Base-by-base conservation (phyloP, 2,329 filamentous ascomycete species). In the Fusarium siculi region DNA sequence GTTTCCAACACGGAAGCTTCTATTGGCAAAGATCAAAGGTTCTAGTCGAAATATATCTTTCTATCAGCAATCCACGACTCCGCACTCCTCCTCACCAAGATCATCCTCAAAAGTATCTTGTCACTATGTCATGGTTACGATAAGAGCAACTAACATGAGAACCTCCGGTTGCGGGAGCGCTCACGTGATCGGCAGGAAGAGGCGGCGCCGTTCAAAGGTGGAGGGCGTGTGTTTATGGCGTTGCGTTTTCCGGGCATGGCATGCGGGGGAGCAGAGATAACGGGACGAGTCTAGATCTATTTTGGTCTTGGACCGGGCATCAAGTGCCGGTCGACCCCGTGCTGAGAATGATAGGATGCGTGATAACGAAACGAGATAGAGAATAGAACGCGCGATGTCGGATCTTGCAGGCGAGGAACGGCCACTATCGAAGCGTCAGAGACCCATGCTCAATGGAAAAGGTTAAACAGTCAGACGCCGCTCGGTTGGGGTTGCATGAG, bases 141-240 rank as follows among this genome's bases (percentile, higher is more conserved):
- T 72, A 73, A 66, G 69, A 40, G 70, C 56, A 57, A 66, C 69
- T 72, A 59, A 70, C 59, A 64, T 66, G 66, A 70, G 66, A 70
- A 21, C 54, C 70, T 72, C 67, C 72, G 72, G 72, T 66, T 74
- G 60, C 62, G 57, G 68, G 32, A 54, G 72, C 72, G 72, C 52
- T 73, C 72, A 74, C 72, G 68, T 74, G 72, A 74, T 74, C 72
- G 72, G 72, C 10, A 16, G 50, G 14, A 19, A 40, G 12, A 39
- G 11, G 44, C 37, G 37, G 52, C 43, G 44, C 63, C 64, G 62
- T 54, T 40, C 36, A 28, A 2, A 55, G 55, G 18, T 54, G 60
- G 58, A 61, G 68, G 72, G 72, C 49, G 71, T 68, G 67, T 65
- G 40, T 44, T 30, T 58, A 60, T 43, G 60, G 55, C 12, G 44